Percentiles rank a stretch among this genome's conserved stretches.
These are phyloP conservation scores for Pseudozyma sp. DNA, from an alignment of 1,284 basidiomycete species.

Conservation along the genomic window DNA sequence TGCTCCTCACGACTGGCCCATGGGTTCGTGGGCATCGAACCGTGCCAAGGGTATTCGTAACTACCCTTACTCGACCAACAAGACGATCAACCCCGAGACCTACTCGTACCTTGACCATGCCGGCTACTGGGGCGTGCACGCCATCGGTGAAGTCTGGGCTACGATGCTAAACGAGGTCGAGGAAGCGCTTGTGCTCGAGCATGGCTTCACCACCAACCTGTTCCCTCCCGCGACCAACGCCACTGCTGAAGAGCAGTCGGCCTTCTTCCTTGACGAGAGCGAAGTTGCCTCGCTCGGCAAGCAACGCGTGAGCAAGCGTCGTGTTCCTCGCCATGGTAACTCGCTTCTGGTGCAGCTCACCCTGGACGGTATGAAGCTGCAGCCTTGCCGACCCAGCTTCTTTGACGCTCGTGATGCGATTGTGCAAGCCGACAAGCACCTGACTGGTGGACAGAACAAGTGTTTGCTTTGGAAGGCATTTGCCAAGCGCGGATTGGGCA, in stretches of 20 bases:
- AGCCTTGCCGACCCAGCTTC: constrained; percentile 89
- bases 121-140: constrained; percentile 76
- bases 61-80: constrained; percentile 74
- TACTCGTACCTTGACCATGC: constrained; percentile 97
- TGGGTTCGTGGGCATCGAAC: constrained; percentile 96
- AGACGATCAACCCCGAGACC: constrained; percentile 84
- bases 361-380: constrained; percentile 91
- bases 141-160: constrained; percentile 95
- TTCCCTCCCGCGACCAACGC: constrained; percentile 56
- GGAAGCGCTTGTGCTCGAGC: constrained; percentile 55
- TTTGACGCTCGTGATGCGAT: constrained; percentile 92
- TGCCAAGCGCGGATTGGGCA: constrained; percentile 78
- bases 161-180: constrained; percentile 81
- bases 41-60: constrained; percentile 82
- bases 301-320: constrained; percentile 72
- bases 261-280: constrained; percentile 55
- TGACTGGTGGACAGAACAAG: constrained; percentile 91
- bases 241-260: constrained; percentile 37
- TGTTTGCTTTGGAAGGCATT: constrained; percentile 92
- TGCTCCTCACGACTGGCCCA: constrained; percentile 71
- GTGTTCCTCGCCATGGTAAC: constrained; percentile 91
- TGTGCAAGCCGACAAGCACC: constrained; percentile 87
- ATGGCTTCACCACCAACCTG: constrained; percentile 53
- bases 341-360: constrained; percentile 87
- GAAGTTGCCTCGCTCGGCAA: constrained; percentile 69